Percentiles rank a stretch among this genome's conserved stretches.
Evolutionary conservation across 1,139 yeast genomes (phyloP).

Genomic region (Yamadazyma taylorii): DNA sequence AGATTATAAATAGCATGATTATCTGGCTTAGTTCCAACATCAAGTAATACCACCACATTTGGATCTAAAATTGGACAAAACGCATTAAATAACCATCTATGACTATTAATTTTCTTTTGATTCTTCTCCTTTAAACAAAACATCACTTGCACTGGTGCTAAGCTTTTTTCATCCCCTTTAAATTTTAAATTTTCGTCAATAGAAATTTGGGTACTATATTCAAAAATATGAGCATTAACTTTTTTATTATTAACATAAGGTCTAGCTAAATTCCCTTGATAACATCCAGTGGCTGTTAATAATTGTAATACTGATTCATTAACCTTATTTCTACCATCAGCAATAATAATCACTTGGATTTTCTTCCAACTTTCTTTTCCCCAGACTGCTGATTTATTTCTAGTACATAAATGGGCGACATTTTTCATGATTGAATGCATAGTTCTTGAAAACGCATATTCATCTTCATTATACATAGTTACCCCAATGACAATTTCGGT

Average conservation of each 20-base stretch:
- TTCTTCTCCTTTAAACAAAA: slow-evolving; percentile 89
- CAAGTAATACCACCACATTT: slow-evolving; percentile 78
- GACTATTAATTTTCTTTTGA: slow-evolving; percentile 89
- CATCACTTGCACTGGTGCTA: slow-evolving; percentile 89
- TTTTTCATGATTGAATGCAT: slow-evolving; percentile 92
- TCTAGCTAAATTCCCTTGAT: slow-evolving; percentile 95
- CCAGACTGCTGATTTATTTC: slow-evolving; percentile 84
- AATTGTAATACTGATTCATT: slow-evolving; percentile 79
- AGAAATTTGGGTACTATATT: slow-evolving; percentile 88
- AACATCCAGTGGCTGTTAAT: slow-evolving; percentile 90
- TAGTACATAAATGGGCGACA: slow-evolving; percentile 79
- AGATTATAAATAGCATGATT: slow-evolving; percentile 81
- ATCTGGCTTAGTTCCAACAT: slow-evolving; percentile 92
- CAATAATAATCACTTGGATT: slow-evolving; percentile 82
- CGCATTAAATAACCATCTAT: slow-evolving; percentile 92
- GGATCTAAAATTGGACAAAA: slow-evolving; percentile 90
- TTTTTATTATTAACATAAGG: slow-evolving; percentile 87
- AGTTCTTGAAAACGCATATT: slow-evolving; percentile 82
- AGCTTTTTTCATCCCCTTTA: slow-evolving; percentile 73
- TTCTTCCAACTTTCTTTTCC: slow-evolving; percentile 96
- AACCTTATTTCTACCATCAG: slow-evolving; percentile 91
- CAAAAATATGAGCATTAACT: slow-evolving; percentile 90
- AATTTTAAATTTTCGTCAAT: slow-evolving; percentile 82
- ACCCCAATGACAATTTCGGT: slow-evolving; percentile 88
- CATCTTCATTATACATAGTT: slow-evolving; percentile 97